Conservation (phyloP, 2,329 filamentous ascomycete genomes). For the Sporothrix dimorphospora region DNA sequence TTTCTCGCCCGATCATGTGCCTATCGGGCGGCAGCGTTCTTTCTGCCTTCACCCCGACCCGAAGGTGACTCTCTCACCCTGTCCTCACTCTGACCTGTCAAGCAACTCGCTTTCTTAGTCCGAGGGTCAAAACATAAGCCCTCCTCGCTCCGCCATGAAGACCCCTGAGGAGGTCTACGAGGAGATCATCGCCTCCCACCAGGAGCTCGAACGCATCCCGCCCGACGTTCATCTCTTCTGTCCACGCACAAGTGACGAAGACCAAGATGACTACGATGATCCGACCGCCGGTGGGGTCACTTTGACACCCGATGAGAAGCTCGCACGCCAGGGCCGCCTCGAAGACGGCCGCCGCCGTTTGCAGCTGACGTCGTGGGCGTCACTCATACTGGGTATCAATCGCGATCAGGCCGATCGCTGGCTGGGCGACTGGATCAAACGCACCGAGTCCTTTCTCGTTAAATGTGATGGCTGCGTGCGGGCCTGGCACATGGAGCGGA, state of each 20-base stretch:
- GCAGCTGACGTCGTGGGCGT: slow-evolving; percentile 67
- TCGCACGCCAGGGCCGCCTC: slow-evolving; percentile 49
- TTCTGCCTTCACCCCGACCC: slow-evolving; percentile 2
- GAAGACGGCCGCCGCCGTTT: slow-evolving; percentile 59
- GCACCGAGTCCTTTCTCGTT: slow-evolving; percentile 62
- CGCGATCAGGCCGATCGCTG: slow-evolving; percentile 62
- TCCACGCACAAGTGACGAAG: slow-evolving; percentile 64
- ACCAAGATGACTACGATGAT: slow-evolving; percentile 66
- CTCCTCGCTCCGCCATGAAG: slow-evolving; percentile 41
- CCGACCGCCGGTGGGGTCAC: slow-evolving; percentile 48
- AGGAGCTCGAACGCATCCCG: slow-evolving; percentile 50
- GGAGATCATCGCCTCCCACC: slow-evolving; percentile 49
- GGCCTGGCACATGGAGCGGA: slow-evolving; percentile 73
- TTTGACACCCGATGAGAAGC: slow-evolving; percentile 55
- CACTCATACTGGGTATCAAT: slow-evolving; percentile 69
- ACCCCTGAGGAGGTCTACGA: slow-evolving; percentile 41
- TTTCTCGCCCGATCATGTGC: slow-evolving; percentile 24
- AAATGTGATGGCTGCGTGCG: slow-evolving; percentile 71
- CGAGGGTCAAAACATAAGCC: not conserved
- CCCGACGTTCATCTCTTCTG: slow-evolving; percentile 68
- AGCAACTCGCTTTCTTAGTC: not conserved
- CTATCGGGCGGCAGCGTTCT: slow-evolving; percentile 23
- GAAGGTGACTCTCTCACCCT: not conserved
- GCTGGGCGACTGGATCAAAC: slow-evolving; percentile 60
- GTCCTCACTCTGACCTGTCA: not conserved